Base-by-base conservation (phyloP, 2,329 filamentous ascomycete species). In the Arthrobotrys sphaeroides region DNA sequence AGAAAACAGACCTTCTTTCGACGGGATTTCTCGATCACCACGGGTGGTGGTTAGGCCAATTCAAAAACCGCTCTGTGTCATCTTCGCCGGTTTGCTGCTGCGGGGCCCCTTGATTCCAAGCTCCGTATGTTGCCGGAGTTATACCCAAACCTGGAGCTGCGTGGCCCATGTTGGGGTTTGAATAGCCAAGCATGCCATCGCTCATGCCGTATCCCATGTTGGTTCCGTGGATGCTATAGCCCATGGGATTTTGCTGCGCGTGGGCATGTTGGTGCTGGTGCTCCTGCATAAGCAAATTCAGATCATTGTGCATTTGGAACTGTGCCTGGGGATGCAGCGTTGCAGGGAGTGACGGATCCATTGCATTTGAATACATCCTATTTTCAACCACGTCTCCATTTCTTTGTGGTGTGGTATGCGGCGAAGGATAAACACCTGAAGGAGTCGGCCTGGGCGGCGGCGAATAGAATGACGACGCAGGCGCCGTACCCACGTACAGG, bases 31-130 rank as follows among this genome's bases (percentile, higher is more conserved):
- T 55, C n/a, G 18, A 33, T 57, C 45, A 73, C 36, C 73, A 73
- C 6, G 68, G 74, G 33, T 74, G 73, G 49, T 73, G 74, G 45
- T 77, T 49, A 26, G 65, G 57, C 70, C 68, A 77, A 45, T 77
- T 73, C 49, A 77, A 51, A 47, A 42, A 73, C n/a, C 69, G 40
- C 12, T 70, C 69, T 1, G 74, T 31, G 10, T 77, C 70, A 55
- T 74, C 70, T 6, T 75, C 72, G 10, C 51, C 51, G 31, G 64
- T 1, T 13, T 57, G 64, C 33, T 75, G 61, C n/a, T 40, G 67
- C 45, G 64, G 67, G 10, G 12, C 57, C 9, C 40, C 49, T 31
- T 69, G 72, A 45, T 61, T 69, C 72, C 72, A 75, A 18, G 38
- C 61, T 75, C 64, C 64, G 57, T 75, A 75, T 18, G 20, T 40